Base-by-base conservation (phyloP, 257 asterid species). In the Misopates orontium region DNA sequence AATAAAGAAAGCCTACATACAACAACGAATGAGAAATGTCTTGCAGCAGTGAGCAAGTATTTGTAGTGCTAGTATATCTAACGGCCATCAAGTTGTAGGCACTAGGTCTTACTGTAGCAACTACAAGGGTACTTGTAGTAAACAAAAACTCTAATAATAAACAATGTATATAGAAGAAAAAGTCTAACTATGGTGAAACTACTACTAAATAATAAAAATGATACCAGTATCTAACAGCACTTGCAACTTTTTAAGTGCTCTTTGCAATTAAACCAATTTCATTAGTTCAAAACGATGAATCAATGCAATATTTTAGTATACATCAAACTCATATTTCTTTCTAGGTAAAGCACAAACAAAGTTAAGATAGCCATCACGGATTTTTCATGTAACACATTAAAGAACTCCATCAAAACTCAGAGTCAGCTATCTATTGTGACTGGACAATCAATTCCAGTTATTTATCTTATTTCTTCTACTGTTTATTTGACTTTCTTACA, bases 401-500 rank as follows among this genome's bases (percentile, higher is more conserved):
- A n/a, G n/a, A n/a, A n/a, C n/a, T n/a, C n/a, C n/a, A n/a, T n/a
- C n/a, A n/a, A n/a, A n/a, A n/a, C n/a, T n/a, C n/a, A n/a, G n/a
- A n/a, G n/a, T 23, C 14, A 44, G 58, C 40, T 31, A 45, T 11
- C 39, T 8, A 31, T 17, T 39, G 45, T 48, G 24, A 31, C 17
- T 25, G 18, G 8, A 11, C 20, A 67, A 56, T 42, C 32, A 20
- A 65, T 40, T 65, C 32, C 60, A 60, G 39, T 31, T 44, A 41
- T 24, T 66, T 41, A 65, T 48, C 55, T 53, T 42, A 44, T 68
- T 68, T 49, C 23, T 66, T 64, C 59, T 51, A 59, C 42, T 48
- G 53, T 28, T 19, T 19, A 47, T 56, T 47, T 44, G 61, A 57
- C 10, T 36, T 66, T 54, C 74, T 68, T 55, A 65, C 71, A 72